Conservation (phyloP, 2,329 filamentous ascomycete species). For the Ophiocordyceps robertsii region DNA sequence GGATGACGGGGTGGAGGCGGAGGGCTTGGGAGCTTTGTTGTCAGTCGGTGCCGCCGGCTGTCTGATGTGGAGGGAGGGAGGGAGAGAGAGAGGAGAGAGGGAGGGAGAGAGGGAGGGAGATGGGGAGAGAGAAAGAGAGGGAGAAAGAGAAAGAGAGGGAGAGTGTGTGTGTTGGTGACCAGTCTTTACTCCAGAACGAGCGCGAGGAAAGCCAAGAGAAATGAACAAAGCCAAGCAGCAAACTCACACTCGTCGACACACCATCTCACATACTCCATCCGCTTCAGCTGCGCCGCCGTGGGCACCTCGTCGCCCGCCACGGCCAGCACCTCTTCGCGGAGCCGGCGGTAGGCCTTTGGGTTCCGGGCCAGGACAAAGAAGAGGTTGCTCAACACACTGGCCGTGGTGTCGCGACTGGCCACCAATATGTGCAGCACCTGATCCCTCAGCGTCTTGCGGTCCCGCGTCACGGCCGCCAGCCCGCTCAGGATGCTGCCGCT, state of each 20-base stretch:
- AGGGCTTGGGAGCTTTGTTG: conserved; percentile 18
- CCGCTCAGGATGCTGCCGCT: conserved; percentile 31
- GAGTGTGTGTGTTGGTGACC: too few species aligned
- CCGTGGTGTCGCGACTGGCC: conserved; percentile 33
- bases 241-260: conserved; percentile 45
- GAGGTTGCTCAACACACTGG: conserved; percentile 26
- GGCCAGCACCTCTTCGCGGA: conserved; percentile 27
- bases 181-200: too few species aligned
- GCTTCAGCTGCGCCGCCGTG: conserved; percentile 33
- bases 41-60: neutral
- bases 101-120: neutral
- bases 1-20: conserved; percentile 36
- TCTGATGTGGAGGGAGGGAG: neutral
- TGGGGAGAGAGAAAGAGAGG: too few species aligned
- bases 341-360: conserved; percentile 26
- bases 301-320: conserved; percentile 20
- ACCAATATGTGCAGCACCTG: conserved; percentile 30
- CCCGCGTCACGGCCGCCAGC: conserved; percentile 29
- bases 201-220: too few species aligned
- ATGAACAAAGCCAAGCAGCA: too few species aligned
- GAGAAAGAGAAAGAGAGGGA: too few species aligned
- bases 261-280: conserved; percentile 40
- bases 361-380: conserved; percentile 28
- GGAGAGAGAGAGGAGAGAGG: neutral
- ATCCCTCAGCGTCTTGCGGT: conserved; percentile 24